A percentile compares a stretch with the other conserved stretches of the same genome.
Conservation (phyloP, 192 early-diverging fungal species). For the Chytriomyces hyalinus region DNA sequence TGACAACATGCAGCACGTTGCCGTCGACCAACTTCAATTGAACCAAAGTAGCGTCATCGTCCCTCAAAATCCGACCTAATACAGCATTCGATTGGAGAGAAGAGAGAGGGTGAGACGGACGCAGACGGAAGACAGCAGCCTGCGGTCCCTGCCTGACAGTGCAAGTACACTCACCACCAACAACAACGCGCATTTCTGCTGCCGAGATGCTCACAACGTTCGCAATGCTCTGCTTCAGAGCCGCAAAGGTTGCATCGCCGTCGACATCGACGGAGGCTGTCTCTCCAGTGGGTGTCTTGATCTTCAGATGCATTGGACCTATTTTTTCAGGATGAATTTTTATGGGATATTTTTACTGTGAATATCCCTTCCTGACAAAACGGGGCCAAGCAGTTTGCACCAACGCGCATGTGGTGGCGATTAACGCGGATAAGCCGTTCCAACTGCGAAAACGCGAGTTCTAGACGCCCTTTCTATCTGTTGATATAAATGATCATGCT, state of each 20-base stretch:
- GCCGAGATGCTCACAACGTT: slow-evolving; percentile 16
- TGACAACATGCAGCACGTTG: slow-evolving; percentile 17
- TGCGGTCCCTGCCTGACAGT: too few relatives aligned
- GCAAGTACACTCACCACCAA: neutral
- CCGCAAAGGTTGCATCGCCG: slow-evolving; percentile 20
- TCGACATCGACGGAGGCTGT: slow-evolving; percentile 11
- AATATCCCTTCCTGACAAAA: too few relatives aligned
- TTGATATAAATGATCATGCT: too few relatives aligned
- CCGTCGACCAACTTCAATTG: slow-evolving; percentile 29
- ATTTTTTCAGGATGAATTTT: neutral
- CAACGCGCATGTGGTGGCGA: too few relatives aligned
- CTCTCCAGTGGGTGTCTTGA: slow-evolving; percentile 29
- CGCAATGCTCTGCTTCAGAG: slow-evolving; percentile 23
- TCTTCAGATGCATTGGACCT: slow-evolving; percentile 11
- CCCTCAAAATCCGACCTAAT: slow-evolving; percentile 23
- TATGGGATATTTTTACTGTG: too few relatives aligned
- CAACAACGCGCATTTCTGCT: slow-evolving; percentile 30
- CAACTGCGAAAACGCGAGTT: too few relatives aligned
- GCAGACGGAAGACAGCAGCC: too few relatives aligned
- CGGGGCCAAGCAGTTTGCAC: too few relatives aligned
- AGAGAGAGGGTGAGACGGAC: too few relatives aligned
- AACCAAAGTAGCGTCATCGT: slow-evolving; percentile 23
- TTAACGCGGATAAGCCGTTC: too few relatives aligned
- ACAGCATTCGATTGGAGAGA: too few relatives aligned
- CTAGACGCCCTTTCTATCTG: too few relatives aligned